These are phyloP conservation scores for Penicillium hesseltinei DNA, from an alignment of 2,329 filamentous ascomycete species.

Conservation along the genomic window DNA sequence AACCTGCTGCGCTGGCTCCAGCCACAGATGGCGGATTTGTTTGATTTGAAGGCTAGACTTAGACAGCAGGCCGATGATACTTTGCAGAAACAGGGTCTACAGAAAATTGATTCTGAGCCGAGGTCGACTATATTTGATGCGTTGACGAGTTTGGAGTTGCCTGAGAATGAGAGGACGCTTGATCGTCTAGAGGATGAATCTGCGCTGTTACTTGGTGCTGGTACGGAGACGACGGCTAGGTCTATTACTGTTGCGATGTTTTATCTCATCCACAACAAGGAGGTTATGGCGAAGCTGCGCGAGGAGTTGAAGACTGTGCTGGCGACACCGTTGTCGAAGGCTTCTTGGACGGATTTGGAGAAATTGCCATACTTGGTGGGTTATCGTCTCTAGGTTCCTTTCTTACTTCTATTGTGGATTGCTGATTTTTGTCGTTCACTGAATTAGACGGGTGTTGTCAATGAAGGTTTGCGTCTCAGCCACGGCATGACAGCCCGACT, in stretches of 20 bases:
- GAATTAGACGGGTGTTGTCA: constrained; percentile 21
- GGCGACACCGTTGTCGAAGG: constrained; percentile 22
- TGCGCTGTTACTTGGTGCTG: constrained; percentile 32
- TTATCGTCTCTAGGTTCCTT: background rate
- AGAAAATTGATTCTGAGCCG: background rate
- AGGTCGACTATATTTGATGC: constrained; percentile 29
- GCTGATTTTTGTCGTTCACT: background rate
- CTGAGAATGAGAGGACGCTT: constrained; percentile 36
- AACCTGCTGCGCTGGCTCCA: constrained; percentile 20
- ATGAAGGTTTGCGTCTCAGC: constrained; percentile 23
- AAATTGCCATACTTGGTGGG: constrained; percentile 40
- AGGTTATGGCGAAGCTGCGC: constrained; percentile 21
- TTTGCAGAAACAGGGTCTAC: constrained; percentile 5
- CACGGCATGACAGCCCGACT: constrained; percentile 23
- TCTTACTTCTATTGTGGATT: background rate
- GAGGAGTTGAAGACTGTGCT: constrained; percentile 31
- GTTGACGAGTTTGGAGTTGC: constrained; percentile 36
- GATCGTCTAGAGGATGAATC: constrained; percentile 35
- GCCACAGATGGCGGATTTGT: constrained; percentile 21
- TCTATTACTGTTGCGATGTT: constrained; percentile 33
- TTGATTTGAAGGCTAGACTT: constrained; percentile 19
- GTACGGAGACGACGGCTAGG: constrained; percentile 37
- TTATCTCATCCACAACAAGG: constrained; percentile 26
- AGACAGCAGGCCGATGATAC: constrained; percentile 19
- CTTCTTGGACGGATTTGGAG: constrained; percentile 34